Evolutionary conservation across 257 asterid genomes (phyloP).

Genomic region (Ilex aquifolium): DNA sequence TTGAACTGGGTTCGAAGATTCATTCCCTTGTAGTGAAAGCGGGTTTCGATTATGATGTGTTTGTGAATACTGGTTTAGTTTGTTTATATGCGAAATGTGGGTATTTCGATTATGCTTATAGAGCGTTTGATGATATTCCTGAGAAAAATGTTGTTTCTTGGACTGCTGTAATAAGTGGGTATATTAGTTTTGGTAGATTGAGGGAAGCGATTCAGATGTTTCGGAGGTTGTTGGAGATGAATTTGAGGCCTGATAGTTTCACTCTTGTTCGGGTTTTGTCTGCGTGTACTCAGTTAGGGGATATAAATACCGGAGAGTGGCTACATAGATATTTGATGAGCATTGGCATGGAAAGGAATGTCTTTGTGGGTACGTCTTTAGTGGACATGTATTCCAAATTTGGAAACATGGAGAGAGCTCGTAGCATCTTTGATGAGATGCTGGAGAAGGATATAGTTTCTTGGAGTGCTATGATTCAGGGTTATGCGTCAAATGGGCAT

Average conservation of each 20-base stretch:
- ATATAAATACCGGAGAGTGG: not conserved
- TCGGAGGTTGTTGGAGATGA: conserved; percentile 1
- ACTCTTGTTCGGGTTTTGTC: not conserved
- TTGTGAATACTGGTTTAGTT: not conserved
- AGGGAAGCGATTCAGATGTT: conserved; percentile 1
- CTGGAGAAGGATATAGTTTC: conserved; percentile 1
- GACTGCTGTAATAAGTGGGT: not conserved
- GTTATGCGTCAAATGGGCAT: conserved; percentile 1
- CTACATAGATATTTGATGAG: not conserved
- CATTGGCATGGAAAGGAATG: conserved; percentile 1
- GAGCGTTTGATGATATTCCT: not conserved
- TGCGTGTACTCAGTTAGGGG: not conserved
- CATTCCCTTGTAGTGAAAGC: conserved; percentile 3
- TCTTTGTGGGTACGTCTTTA: not conserved
- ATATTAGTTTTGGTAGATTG: not conserved
- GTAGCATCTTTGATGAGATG: not conserved
- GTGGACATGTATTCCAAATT: not conserved
- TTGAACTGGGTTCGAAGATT: not conserved
- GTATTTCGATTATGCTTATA: not conserved
- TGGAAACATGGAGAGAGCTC: conserved; percentile 2
- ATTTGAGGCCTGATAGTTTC: conserved; percentile 4
- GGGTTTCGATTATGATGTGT: not conserved
- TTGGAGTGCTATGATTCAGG: conserved; percentile 4
- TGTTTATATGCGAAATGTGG: conserved; percentile 2
- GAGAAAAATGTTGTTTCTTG: not conserved